phyloP scores from a whole-genome alignment of 169 alveolate genomes.

The Perkinsus olseni region DNA sequence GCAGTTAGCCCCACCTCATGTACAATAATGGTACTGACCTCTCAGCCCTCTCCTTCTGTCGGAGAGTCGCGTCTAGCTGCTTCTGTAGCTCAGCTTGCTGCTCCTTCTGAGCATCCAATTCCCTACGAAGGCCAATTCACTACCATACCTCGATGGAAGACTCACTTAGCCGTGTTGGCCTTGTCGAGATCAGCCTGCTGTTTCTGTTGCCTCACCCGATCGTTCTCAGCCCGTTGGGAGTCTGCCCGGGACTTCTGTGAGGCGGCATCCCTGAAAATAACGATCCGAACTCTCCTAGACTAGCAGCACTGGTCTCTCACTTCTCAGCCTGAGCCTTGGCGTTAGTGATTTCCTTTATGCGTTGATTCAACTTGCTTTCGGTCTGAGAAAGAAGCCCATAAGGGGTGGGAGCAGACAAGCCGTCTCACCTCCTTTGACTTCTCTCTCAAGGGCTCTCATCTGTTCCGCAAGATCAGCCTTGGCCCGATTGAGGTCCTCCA shows the following conservation, averaged over 20 bases:
- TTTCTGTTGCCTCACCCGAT: background rate
- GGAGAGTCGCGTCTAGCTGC: background rate
- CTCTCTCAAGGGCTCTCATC: background rate
- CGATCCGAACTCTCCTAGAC: background rate
- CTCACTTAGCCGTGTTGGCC: background rate
- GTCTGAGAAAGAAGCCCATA: background rate
- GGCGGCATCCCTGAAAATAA: background rate
- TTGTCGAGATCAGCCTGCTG: background rate
- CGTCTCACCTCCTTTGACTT: background rate
- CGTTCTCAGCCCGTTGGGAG: background rate
- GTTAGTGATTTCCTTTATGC: background rate
- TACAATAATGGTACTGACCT: background rate
- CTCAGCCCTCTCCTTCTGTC: background rate
- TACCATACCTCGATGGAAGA: background rate
- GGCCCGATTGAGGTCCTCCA: background rate
- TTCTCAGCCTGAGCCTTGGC: background rate
- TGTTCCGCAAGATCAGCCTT: background rate
- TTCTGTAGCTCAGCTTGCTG: background rate
- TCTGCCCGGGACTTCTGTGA: background rate
- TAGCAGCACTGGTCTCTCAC: background rate
- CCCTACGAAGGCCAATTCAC: background rate
- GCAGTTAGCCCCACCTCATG: background rate
- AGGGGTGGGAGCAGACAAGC: background rate
- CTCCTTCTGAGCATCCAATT: background rate
- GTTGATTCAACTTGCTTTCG: background rate